Percentiles rank a stretch among this genome's conserved stretches.
phyloP scores from a whole-genome alignment of 345 rosid genomes.

The Bretschneidera sinensis region DNA sequence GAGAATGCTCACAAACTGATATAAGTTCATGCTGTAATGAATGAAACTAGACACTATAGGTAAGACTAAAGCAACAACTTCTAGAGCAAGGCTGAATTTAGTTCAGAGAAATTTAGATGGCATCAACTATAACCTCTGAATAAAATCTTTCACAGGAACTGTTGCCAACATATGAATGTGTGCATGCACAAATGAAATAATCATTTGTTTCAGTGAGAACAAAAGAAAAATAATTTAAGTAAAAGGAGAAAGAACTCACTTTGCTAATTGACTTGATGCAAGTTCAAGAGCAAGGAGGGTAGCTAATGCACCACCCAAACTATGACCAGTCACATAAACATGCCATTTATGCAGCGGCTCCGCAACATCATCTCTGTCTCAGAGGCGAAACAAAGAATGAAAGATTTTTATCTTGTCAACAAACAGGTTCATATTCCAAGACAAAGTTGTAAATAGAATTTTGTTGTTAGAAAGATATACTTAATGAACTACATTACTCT shows the following conservation, averaged over 20 bases:
- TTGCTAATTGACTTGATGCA: conserved; percentile 79
- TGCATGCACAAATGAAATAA: background rate
- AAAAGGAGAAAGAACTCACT: conserved; percentile 40
- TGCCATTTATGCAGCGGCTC: conserved; percentile 58
- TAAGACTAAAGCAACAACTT: too few species aligned
- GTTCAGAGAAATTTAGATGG: too few species aligned
- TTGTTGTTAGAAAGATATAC: too few species aligned
- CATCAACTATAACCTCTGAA: too few species aligned
- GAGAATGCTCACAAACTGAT: too few species aligned
- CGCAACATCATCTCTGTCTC: conserved; percentile 51
- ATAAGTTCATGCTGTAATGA: too few species aligned
- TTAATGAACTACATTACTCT: too few species aligned
- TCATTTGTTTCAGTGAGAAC: background rate
- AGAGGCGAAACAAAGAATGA: background rate
- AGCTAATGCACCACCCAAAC: conserved; percentile 96
- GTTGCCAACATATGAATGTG: too few species aligned
- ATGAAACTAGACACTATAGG: too few species aligned
- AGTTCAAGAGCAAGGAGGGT: conserved; percentile 92
- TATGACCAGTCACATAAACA: conserved; percentile 93
- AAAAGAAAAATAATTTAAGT: background rate
- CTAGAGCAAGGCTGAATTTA: too few species aligned
- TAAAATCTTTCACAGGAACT: too few species aligned
- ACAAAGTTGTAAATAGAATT: too few species aligned
- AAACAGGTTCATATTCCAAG: background rate
- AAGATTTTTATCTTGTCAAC: conserved; percentile 1